These are phyloP conservation scores for Saccharomycopsis babjevae DNA, from an alignment of 805 yeast species.

Conservation along the genomic window DNA sequence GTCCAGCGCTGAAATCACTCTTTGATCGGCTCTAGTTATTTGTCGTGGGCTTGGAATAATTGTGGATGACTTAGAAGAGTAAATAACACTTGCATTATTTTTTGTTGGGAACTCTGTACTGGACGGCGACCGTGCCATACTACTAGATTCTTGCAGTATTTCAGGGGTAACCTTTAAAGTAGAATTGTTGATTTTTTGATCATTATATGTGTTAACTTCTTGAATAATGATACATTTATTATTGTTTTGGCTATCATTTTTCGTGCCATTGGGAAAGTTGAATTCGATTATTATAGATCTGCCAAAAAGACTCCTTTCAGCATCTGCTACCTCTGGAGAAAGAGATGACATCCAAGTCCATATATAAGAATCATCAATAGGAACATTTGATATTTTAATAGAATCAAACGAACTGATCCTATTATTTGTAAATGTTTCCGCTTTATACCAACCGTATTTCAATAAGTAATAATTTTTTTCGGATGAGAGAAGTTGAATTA, in stretches of 20 bases:
- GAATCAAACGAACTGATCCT: neutral
- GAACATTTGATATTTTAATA: conserved; percentile 41
- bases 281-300: conserved; percentile 75
- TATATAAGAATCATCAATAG: conserved; percentile 78
- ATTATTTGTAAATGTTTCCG: neutral
- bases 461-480: conserved; percentile 15
- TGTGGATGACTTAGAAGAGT: neutral
- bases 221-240: neutral
- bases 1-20: neutral
- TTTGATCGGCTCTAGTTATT: neutral
- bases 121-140: neutral
- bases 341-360: conserved; percentile 86
- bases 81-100: neutral
- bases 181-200: neutral
- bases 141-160: neutral
- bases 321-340: conserved; percentile 60
- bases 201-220: neutral
- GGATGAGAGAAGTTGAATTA: conserved; percentile 31
- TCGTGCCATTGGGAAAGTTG: conserved; percentile 26
- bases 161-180: neutral
- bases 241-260: neutral
- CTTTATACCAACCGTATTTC: conserved; percentile 16
- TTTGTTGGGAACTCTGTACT: neutral
- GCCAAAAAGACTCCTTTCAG: conserved; percentile 63
- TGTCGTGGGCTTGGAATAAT: neutral